These are phyloP conservation scores for Trifolium fragiferum DNA, from an alignment of 306 rosid species.

Conservation along the genomic window DNA sequence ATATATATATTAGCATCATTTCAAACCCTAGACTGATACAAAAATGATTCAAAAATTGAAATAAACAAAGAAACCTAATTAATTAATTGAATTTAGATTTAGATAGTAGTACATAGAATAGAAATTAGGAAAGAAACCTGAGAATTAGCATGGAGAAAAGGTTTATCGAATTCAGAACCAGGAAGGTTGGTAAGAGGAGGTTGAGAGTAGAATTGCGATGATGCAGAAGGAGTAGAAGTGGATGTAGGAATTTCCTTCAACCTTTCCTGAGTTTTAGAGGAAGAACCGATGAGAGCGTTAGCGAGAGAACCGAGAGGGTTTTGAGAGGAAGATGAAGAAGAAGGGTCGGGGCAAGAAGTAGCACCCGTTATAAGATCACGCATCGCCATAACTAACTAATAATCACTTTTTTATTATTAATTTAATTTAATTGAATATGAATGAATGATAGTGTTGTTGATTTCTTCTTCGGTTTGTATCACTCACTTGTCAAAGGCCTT, in stretches of 20 bases:
- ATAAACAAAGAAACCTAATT: neutral
- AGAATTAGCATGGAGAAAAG: slow-evolving; percentile 56
- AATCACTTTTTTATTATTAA: neutral
- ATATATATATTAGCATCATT: neutral
- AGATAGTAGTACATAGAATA: neutral
- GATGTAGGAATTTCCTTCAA: slow-evolving; percentile 85
- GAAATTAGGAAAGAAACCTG: slow-evolving; percentile 54
- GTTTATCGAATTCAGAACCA: slow-evolving; percentile 77
- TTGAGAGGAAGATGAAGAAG: slow-evolving; percentile 62
- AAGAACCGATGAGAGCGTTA: slow-evolving; percentile 73
- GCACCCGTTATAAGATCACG: slow-evolving; percentile 87
- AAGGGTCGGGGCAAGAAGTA: slow-evolving; percentile 82
- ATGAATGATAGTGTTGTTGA: neutral
- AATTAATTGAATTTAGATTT: neutral
- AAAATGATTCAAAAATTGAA: neutral
- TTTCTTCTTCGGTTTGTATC: neutral
- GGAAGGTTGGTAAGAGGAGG: slow-evolving; percentile 52
- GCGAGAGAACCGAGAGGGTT: slow-evolving; percentile 94
- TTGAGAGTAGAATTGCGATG: slow-evolving; percentile 51
- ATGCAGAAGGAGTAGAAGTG: slow-evolving; percentile 44
- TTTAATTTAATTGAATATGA: neutral
- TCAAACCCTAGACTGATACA: neutral
- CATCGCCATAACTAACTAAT: slow-evolving; percentile 64
- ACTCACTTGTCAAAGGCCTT: neutral
- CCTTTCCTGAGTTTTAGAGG: slow-evolving; percentile 89